phyloP scores from a whole-genome alignment of 257 asterid genomes.

The Nicotiana benthamiana region DNA sequence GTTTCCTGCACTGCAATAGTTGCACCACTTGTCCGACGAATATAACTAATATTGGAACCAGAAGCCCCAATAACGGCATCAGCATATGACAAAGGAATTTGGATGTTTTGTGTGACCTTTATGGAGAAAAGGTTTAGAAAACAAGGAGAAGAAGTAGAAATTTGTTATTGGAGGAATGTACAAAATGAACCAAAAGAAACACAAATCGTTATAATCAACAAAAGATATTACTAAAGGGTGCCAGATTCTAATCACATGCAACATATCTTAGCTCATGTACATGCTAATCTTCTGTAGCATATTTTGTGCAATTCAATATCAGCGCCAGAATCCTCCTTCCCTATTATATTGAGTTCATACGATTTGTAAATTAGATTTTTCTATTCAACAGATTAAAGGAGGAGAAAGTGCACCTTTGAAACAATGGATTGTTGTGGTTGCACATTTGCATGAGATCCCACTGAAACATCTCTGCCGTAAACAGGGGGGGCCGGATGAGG shows the following conservation, averaged over 20 bases:
- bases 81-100: constrained; percentile 69
- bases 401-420: constrained; percentile 43
- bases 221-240: background rate
- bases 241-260: background rate
- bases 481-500: constrained; percentile 45
- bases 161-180: background rate
- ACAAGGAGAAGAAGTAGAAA: background rate
- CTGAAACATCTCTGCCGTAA: constrained; percentile 50
- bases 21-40: constrained; percentile 94
- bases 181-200: background rate
- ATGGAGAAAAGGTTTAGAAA: constrained; percentile 8
- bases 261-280: background rate
- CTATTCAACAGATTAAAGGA: background rate
- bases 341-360: too few relatives aligned
- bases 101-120: constrained; percentile 75
- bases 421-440: constrained; percentile 63
- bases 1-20: constrained; percentile 77
- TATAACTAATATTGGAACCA: constrained; percentile 82
- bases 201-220: background rate
- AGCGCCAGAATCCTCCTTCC: background rate
- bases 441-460: constrained; percentile 43
- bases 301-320: background rate
- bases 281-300: background rate
- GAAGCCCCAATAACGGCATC: constrained; percentile 81
- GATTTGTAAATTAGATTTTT: too few relatives aligned